Percentiles rank a stretch among this genome's conserved stretches.
These are phyloP conservation scores for Mycothermus thermophilus DNA, from an alignment of 495 filamentous ascomycete genomes.

Conservation along the genomic window DNA sequence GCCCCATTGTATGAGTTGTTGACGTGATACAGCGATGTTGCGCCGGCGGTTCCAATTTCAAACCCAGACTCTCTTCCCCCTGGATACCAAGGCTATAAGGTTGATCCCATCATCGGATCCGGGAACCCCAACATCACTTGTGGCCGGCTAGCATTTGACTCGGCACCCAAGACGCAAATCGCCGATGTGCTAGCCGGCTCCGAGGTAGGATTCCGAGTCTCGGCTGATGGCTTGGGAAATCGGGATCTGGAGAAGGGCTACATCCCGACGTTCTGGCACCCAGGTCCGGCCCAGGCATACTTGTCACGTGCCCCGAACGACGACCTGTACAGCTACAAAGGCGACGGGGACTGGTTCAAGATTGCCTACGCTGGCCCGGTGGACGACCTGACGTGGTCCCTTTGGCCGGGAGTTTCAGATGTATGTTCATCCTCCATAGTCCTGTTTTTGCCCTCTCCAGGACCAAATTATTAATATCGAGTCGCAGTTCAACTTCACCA, in stretches of 20 bases:
- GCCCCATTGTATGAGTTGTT: no score
- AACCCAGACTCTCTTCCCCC: background rate
- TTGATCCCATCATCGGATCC: slow-evolving; percentile 3
- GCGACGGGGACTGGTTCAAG: slow-evolving; percentile 21
- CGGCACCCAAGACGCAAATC: slow-evolving; percentile 5
- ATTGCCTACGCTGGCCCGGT: slow-evolving; percentile 11
- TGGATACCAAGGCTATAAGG: slow-evolving; percentile 3
- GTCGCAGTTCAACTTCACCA: slow-evolving; percentile 21
- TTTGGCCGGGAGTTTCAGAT: background rate
- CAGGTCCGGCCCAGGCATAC: slow-evolving; percentile 10
- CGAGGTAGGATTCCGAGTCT: slow-evolving; percentile 10
- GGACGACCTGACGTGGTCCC: background rate
- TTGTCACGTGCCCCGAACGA: slow-evolving; percentile 10
- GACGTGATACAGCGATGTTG: background rate
- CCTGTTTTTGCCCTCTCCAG: no score
- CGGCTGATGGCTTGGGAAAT: slow-evolving; percentile 3
- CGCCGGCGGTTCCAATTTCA: background rate
- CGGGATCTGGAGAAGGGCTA: no score
- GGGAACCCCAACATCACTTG: slow-evolving; percentile 9
- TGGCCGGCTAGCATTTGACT: slow-evolving; percentile 6
- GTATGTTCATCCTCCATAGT: background rate
- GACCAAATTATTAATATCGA: background rate
- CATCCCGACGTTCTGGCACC: slow-evolving; percentile 9
- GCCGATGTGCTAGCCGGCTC: slow-evolving; percentile 10
- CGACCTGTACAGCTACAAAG: slow-evolving; percentile 8